Conservation (phyloP, 192 early-diverging fungal species). For the Martensiomyces pterosporus region DNA sequence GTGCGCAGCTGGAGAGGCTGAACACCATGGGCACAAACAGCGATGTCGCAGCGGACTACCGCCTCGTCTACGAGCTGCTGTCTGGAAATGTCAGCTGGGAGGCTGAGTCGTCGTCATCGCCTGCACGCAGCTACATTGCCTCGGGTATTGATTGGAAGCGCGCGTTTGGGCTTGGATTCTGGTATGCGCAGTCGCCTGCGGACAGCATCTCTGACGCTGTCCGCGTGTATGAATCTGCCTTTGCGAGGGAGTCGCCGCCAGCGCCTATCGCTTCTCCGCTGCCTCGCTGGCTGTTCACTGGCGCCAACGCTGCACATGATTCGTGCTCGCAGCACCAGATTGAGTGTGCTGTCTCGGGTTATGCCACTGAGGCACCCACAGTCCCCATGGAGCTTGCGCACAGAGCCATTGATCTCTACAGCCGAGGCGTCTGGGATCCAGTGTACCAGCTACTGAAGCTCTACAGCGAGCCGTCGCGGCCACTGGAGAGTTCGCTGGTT, state of each 20-base stretch:
- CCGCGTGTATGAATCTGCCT: slow-evolving; percentile 6
- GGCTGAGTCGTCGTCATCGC: not conserved
- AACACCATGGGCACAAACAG: not conserved
- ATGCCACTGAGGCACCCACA: too few relatives aligned
- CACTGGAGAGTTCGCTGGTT: slow-evolving; percentile 57
- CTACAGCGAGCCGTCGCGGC: slow-evolving; percentile 44
- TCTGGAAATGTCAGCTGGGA: slow-evolving; percentile 46
- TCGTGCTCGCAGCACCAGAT: slow-evolving; percentile 12
- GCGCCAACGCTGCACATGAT: not conserved
- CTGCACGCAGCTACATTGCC: slow-evolving; percentile 27
- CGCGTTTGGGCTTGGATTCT: slow-evolving; percentile 58
- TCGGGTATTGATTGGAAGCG: slow-evolving; percentile 62
- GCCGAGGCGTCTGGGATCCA: slow-evolving; percentile 52
- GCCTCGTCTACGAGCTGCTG: slow-evolving; percentile 58
- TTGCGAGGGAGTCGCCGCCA: not conserved
- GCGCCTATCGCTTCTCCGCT: slow-evolving; percentile 22
- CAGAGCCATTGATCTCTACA: slow-evolving; percentile 16
- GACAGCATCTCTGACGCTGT: slow-evolving; percentile 23
- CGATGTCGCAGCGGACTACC: slow-evolving; percentile 27
- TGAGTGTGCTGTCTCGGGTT: slow-evolving; percentile 21
- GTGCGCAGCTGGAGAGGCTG: slow-evolving; percentile 22
- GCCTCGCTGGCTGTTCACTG: slow-evolving; percentile 27
- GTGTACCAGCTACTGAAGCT: slow-evolving; percentile 74
- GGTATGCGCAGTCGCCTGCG: slow-evolving; percentile 53
- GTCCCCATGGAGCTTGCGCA: slow-evolving; percentile 5